A percentile compares a stretch with the other conserved stretches of the same genome.
phyloP scores from a whole-genome alignment of 352 stramenopile genomes.

The Pelagophyceae sp. region DNA sequence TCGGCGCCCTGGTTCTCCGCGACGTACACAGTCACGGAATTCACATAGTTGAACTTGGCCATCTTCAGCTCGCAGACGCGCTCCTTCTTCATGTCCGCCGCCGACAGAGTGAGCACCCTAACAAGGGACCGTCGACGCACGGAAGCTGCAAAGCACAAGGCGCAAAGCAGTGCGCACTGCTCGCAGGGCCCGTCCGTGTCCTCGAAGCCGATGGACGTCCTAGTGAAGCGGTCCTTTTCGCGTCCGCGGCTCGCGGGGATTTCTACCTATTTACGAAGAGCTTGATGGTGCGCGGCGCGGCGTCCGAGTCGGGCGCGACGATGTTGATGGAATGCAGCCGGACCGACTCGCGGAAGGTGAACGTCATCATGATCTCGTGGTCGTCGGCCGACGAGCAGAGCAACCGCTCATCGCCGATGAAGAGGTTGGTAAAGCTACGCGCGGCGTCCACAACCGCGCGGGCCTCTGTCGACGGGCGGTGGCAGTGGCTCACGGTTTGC shows the following conservation, averaged over 20 bases:
- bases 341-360: conserved; percentile 11
- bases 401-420: conserved; percentile 15
- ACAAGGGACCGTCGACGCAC: not conserved
- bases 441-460: no score
- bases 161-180: not conserved
- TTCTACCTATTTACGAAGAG: conserved; percentile 11
- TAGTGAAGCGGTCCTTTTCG: no score
- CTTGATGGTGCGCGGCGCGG: not conserved
- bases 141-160: not conserved
- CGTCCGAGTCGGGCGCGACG: not conserved
- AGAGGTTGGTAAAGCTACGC: conserved; percentile 5
- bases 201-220: conserved; percentile 10
- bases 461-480: no score
- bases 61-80: conserved; percentile 13
- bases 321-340: conserved; percentile 14
- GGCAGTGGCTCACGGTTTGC: not conserved
- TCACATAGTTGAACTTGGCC: conserved; percentile 19
- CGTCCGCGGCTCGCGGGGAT: not conserved
- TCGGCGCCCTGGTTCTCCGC: not conserved
- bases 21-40: conserved; percentile 2
- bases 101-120: not conserved
- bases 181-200: not conserved
- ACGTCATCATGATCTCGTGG: conserved; percentile 6
- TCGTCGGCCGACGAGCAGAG: conserved; percentile 4
- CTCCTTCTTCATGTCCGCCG: not conserved